Percentiles rank a stretch among this genome's conserved stretches.
These are phyloP conservation scores for Vigna mungo DNA, from an alignment of 306 rosid species.

Conservation along the genomic window DNA sequence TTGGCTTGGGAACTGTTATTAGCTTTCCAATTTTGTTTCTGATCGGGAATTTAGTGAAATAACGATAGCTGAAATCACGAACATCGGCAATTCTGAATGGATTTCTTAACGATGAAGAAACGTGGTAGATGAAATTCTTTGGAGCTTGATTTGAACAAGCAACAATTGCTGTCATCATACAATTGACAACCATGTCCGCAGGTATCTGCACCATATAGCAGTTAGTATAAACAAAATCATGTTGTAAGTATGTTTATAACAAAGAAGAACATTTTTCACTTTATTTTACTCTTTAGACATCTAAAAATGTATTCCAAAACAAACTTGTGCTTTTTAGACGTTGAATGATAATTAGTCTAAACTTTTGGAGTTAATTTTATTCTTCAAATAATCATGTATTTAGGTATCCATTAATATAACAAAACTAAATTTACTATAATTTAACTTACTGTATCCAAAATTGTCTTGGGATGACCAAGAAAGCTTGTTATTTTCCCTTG, in stretches of 20 bases:
- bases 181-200: constrained; percentile 58
- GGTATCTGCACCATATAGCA: constrained; percentile 48
- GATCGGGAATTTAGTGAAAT: constrained; percentile 41
- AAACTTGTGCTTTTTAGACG: background rate
- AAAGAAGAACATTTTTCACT: too few relatives aligned
- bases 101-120: constrained; percentile 51
- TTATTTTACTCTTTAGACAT: too few relatives aligned
- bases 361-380: too few relatives aligned
- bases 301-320: too few relatives aligned
- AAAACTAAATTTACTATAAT: background rate
- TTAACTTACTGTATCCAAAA: constrained; percentile 48
- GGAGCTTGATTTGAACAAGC: constrained; percentile 37
- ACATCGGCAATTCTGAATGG: constrained; percentile 35
- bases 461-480: constrained; percentile 43
- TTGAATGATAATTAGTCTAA: background rate
- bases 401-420: background rate
- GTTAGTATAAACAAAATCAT: too few relatives aligned
- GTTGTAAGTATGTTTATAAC: too few relatives aligned
- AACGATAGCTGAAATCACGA: background rate
- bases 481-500: constrained; percentile 52
- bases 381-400: too few relatives aligned
- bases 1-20: background rate
- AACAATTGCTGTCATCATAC: constrained; percentile 49
- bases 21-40: constrained; percentile 40
- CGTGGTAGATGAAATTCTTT: constrained; percentile 46